These are phyloP conservation scores for Picea glauca DNA, from an alignment of 75 land plant genomes.

Conservation along the genomic window DNA sequence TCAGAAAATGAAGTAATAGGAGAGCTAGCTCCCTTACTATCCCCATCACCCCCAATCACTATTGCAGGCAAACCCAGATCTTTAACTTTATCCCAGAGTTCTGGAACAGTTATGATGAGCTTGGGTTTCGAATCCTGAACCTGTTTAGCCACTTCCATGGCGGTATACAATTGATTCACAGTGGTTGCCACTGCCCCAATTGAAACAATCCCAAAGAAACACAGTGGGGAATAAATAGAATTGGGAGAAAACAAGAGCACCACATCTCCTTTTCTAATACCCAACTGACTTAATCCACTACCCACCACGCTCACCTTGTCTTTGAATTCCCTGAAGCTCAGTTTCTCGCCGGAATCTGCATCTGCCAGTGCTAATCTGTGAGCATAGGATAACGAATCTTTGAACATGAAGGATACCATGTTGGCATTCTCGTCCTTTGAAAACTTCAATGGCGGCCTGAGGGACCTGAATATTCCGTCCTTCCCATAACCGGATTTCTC, in stretches of 20 bases:
- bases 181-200: constrained; percentile 65
- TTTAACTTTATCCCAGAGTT: constrained; percentile 39
- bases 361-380: constrained; percentile 44
- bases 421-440: constrained; percentile 18
- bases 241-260: constrained; percentile 61
- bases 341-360: constrained; percentile 36
- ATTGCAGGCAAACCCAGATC: constrained; percentile 24
- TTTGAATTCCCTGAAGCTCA: constrained; percentile 36
- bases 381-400: constrained; percentile 29
- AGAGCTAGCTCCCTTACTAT: too few species aligned
- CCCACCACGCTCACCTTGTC: constrained; percentile 17
- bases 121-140: constrained; percentile 35
- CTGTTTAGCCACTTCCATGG: constrained; percentile 50
- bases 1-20: background rate
- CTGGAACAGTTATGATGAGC: constrained; percentile 52
- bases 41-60: constrained; percentile 5
- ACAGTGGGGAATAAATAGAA: constrained; percentile 42
- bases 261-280: constrained; percentile 51
- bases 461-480: constrained; percentile 41
- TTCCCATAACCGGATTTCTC: constrained; percentile 31
- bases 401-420: constrained; percentile 42
- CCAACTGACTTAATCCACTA: constrained; percentile 20
- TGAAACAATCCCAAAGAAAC: constrained; percentile 40
- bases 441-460: constrained; percentile 17
- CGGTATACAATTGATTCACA: constrained; percentile 58